Evolutionary conservation across 768 basidiomycete genomes (phyloP), one percentile per base, ranked within the genome.

Genomic region (Sporobolomyces phaffii): DNA sequence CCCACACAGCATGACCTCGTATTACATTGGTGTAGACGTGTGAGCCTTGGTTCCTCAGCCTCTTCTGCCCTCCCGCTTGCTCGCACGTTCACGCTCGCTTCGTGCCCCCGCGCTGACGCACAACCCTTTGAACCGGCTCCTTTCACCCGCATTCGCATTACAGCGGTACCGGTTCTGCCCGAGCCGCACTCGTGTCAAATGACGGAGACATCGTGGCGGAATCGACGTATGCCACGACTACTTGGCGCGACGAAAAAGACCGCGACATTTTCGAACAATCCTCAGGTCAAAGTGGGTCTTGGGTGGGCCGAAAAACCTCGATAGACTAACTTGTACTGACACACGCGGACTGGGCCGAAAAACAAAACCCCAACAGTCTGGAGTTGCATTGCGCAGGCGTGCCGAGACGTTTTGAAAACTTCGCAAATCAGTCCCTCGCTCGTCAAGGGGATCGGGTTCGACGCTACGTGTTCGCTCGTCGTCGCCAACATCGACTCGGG

Each of bases 181-280:
- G 96, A 60, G 91, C 91, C 0, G 86, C 85, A 28, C 84, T 99
- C 36, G 84, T 93, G 68, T 83, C 84, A 60, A 28, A 41, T 3
- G 10, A 36, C 2, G 75, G 75, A 17, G 72, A 72, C 26, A 68
- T 91, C 62, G 79, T 87, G 58, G 88, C 90, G 8, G 89, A 91
- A 40, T 84, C 86, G 71, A 87, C 87, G 57, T 85, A 89, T 75
- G 83, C 85, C 26, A 97, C 87, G n/a, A 81, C 80, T 59, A 97
- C 92, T 14, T 92, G 84, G 81, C 87, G 94, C 69, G 88, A 91
- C 79, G 81, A 84, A 2, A 76, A 82, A 36, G 90, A 98, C 82
- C 86, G 90, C 76, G 83, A 87, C 62, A 92, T 98, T 80, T 99
- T 96, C 77, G 96, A 99, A 78, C 96, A 99, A 78, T 94, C 91